Evolutionary conservation across 352 stramenopile species (phyloP), one percentile per base, ranked within the genome.

Genomic region (Globisporangium lucens): DNA sequence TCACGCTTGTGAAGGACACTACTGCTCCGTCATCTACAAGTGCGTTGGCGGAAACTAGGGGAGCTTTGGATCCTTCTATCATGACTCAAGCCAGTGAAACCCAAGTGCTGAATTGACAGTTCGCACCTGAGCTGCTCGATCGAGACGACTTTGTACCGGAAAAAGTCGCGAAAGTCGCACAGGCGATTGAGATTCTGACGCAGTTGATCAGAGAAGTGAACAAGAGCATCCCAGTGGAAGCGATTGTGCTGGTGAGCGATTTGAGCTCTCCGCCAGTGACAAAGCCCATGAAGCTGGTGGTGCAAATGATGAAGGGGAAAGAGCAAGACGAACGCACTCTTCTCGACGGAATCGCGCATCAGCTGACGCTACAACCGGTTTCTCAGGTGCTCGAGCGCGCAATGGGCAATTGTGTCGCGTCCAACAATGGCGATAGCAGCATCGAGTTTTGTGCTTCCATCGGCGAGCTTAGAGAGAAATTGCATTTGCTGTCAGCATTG

Each of bases 181-280:
- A 71, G 12, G 78, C 77, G 0, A 24, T 91, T 7, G 10, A 46
- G 7, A 58, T 65, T 27, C 35, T 90, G 4, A 9, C 79, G 15
- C 49, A 66, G n/a, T 38, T 59, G n/a, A n/a, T 67, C 51, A 2
- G 15, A 15, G 27, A 27, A 7, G 53, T 3, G 27, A 59, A 27
- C 27, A 38, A 30, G 6, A 59, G 3, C 7, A 15, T n/a, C 27
- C 33, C 33, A 0, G 51, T 51, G 17, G 53, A 43, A 24, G 75
- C 75, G 13, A 58, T 91, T 5, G 73, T 90, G 6, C 52, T 91
- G 2, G 57, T 87, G 22, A 91, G 76, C 20, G 77, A 87, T 27
- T 62, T 89, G 63, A 82, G 70, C 30, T 56, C 56, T 10, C 83
- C 83, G 4, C 83, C 83, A 24, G 53, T 91, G 61, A 89, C 75